A percentile compares a stretch with the other conserved stretches of the same genome.
phyloP scores from a whole-genome alignment of 768 basidiomycete species.

The Trametes coccinea region DNA sequence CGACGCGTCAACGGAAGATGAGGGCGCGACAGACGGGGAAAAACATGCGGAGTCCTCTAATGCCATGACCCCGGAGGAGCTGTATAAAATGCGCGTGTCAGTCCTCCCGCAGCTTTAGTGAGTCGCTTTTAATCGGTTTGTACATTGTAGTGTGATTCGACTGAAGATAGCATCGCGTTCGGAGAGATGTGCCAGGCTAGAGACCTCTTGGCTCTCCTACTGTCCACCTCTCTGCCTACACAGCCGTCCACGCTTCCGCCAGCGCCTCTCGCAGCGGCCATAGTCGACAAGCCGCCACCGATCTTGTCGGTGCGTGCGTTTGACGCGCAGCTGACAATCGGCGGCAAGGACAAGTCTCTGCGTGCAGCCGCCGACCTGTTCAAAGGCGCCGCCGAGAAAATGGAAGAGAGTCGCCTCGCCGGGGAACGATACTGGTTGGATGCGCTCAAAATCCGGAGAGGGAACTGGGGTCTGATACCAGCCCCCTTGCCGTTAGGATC shows the following conservation, averaged over 20 bases:
- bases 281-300: slow-evolving; percentile 65
- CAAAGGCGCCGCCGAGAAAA: slow-evolving; percentile 64
- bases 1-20: slow-evolving; percentile 30
- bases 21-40: slow-evolving; percentile 33
- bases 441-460: slow-evolving; percentile 71
- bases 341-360: slow-evolving; percentile 79
- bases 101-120: slow-evolving; percentile 73
- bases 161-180: slow-evolving; percentile 56
- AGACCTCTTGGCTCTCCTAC: slow-evolving; percentile 63
- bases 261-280: slow-evolving; percentile 55
- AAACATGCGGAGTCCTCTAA: slow-evolving; percentile 37
- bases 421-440: slow-evolving; percentile 82
- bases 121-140: slow-evolving; percentile 33
- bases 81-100: slow-evolving; percentile 72
- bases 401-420: slow-evolving; percentile 60
- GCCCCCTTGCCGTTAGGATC: slow-evolving; percentile 75
- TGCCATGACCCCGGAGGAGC: slow-evolving; percentile 71
- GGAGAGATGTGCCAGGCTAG: slow-evolving; percentile 81
- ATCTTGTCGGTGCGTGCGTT: slow-evolving; percentile 41
- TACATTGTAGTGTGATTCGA: slow-evolving; percentile 7
- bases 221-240: slow-evolving; percentile 44
- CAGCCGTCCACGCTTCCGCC: slow-evolving; percentile 21
- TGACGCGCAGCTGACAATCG: slow-evolving; percentile 46
- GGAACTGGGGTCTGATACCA: slow-evolving; percentile 80
- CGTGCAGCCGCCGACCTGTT: slow-evolving; percentile 73